Percentiles rank a stretch among this genome's conserved stretches.
Conservation (phyloP, 768 basidiomycete genomes). For the Coprinopsis cinerea region DNA sequence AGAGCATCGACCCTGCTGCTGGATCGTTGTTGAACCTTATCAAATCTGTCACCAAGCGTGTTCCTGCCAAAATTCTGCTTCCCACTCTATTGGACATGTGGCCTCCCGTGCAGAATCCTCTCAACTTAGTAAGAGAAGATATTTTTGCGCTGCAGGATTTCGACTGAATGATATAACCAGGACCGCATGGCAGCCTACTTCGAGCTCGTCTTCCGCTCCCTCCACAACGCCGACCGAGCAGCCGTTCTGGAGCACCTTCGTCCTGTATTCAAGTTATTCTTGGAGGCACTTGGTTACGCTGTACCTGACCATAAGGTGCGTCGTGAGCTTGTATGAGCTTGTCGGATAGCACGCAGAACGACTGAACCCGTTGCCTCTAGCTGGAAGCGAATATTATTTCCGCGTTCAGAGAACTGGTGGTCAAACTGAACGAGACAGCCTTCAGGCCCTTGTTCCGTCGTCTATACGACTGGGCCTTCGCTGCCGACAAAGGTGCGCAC, state of each 20-base stretch:
- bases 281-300: constrained; percentile 66
- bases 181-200: constrained; percentile 52
- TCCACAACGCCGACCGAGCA: constrained; percentile 60
- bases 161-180: constrained; percentile 16
- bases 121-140: constrained; percentile 5
- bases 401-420: constrained; percentile 84
- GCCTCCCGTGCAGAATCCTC: constrained; percentile 31
- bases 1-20: constrained; percentile 27
- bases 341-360: background rate
- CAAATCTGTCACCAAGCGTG: constrained; percentile 64
- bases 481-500: constrained; percentile 39
- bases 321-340: background rate
- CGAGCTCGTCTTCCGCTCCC: constrained; percentile 54
- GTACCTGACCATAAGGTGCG: constrained; percentile 20
- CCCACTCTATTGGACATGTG: constrained; percentile 59
- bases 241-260: constrained; percentile 64
- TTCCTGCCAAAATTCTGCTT: constrained; percentile 61
- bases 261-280: constrained; percentile 67
- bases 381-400: constrained; percentile 49
- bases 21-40: constrained; percentile 39
- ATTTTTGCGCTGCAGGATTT: background rate
- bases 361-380: constrained; percentile 31
- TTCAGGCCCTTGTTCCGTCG: constrained; percentile 91
- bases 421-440: constrained; percentile 86
- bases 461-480: constrained; percentile 93